Base-by-base conservation (phyloP, 2,329 filamentous ascomycete genomes). In the Venturiaceae sp. region DNA sequence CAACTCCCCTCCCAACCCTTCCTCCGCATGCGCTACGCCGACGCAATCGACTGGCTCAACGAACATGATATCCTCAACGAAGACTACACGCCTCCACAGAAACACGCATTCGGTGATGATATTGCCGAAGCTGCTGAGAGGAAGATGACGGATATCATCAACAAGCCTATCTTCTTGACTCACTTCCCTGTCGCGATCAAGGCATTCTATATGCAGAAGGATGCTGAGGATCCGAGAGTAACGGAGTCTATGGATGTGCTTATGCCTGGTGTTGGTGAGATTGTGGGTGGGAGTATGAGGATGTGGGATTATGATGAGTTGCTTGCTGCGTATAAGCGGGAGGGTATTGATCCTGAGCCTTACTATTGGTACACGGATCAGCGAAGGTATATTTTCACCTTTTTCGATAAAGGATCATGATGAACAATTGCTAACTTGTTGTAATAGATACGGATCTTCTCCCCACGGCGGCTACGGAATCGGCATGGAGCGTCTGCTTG, bases 311-410 rank as follows among this genome's bases (percentile, higher is more conserved):
- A 89, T 70, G 88, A 95, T 14, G 91, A 96, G 79, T 77, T 96
- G 64, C 85, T 96, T 80, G 85, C 81, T 26, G 94, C 90, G 1
- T 99, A 95, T 72, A 84, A 90, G 74, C 84, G 87, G 62, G 88
- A 96, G 75, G 87, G 86, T 41, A 95, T 97, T 71, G 84, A 89
- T 66, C 84, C 91, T 21, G 83, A 82, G 66, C 85, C 87, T 50
- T 97, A 97, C 77, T 97, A 95, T 81, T 99, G 94, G 94, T 99
- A 97, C 78, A 95, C 91, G 33, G 94, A 96, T 76, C 91, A 96
- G 82, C 82, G 92, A 71, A 95, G 94, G 89, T 92, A 75, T 79
- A 86, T 84, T 53, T 11, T 55, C 58, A 50, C 21, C 56, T 23
- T 44, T 39, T 58, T 55, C 50, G 57, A 1, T 62, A 57, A 32